Base-by-base conservation (phyloP, 805 yeast species). In the Saccharomycopsis sp. region DNA sequence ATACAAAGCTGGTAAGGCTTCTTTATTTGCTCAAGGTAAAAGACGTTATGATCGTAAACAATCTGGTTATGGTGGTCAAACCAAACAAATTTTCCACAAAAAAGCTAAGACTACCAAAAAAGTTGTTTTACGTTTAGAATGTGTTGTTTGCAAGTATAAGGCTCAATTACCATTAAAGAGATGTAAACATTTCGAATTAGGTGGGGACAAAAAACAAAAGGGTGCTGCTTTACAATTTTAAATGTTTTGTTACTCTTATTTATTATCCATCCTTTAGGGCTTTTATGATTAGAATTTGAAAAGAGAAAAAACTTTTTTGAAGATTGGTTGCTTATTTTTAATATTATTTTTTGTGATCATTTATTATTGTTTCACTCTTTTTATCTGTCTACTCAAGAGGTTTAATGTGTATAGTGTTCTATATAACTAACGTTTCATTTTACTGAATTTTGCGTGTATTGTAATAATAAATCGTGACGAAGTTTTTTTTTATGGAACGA, bases 11-110 rank as follows among this genome's bases (percentile, higher is more conserved):
- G 98, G 99, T 76, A 92, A 92, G 79, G 97, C 98, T 69, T 89
- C 97, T 55, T 80, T 88, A 63, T 87, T 79, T 67, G 96, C 97
- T 60, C 97, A 92, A 77, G 99, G 99, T 82, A 92, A 94, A 89
- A 87, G 99, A 80, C 88, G 99, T 79, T 92, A 92, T 78, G 98
- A 92, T 89, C 95, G 99, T 76, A 92, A 92, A 75, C 98, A 92
- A 78, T 68, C 83, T 63, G 98, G 98, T 87, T 92, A 79, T 76
- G 99, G 99, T 85, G 99, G 99, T 85, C 99, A 92, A 78, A 92
- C 98, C 74, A 92, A 87, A 79, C 98, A 80, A 67, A 82, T 92
- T 74, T 92, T 92, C 96, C 97, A 87, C 84, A 92, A 92, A 85
- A 92, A 92, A 74, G 98, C 98, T 63, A 92, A 92, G 87, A 92